A percentile compares a stretch with the other conserved stretches of the same genome.
These are phyloP conservation scores for Hippophae gyantsensis DNA, from an alignment of 306 rosid species.

Conservation along the genomic window DNA sequence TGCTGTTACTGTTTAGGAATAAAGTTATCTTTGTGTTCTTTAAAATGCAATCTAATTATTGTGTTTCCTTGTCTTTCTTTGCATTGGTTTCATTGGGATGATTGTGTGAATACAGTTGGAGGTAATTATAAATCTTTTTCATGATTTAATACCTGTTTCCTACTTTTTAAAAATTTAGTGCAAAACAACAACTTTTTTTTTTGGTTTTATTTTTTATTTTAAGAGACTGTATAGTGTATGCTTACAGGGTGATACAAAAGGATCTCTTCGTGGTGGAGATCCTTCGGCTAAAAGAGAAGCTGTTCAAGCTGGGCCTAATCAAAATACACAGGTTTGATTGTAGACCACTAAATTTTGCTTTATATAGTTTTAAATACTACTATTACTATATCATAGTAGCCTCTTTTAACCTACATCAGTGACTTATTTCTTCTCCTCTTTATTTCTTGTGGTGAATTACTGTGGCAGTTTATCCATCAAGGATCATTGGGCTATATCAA, in stretches of 20 bases:
- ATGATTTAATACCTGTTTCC: neutral
- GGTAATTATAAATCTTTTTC: conserved; percentile 37
- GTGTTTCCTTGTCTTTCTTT: neutral
- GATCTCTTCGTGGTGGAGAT: conserved; percentile 69
- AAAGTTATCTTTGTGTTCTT: neutral
- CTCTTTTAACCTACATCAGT: too few species aligned
- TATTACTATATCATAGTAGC: neutral
- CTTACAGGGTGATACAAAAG: conserved; percentile 80
- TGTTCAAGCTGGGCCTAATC: conserved; percentile 40
- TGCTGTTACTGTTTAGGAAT: neutral
- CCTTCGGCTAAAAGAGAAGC: conserved; percentile 55
- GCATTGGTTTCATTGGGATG: neutral
- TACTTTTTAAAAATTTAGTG: too few species aligned
- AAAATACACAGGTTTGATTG: conserved; percentile 54
- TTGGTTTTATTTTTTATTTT: neutral
- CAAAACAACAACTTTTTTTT: too few species aligned
- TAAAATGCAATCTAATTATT: neutral
- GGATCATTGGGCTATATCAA: too few species aligned
- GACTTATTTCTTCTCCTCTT: too few species aligned
- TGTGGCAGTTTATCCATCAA: too few species aligned
- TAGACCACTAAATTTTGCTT: conserved; percentile 12
- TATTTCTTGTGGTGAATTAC: too few species aligned
- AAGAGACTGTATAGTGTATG: conserved; percentile 23
- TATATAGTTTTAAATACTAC: neutral
- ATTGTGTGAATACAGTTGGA: conserved; percentile 51